Conservation (phyloP, 768 basidiomycete genomes). For the Boletus subparvulus region DNA sequence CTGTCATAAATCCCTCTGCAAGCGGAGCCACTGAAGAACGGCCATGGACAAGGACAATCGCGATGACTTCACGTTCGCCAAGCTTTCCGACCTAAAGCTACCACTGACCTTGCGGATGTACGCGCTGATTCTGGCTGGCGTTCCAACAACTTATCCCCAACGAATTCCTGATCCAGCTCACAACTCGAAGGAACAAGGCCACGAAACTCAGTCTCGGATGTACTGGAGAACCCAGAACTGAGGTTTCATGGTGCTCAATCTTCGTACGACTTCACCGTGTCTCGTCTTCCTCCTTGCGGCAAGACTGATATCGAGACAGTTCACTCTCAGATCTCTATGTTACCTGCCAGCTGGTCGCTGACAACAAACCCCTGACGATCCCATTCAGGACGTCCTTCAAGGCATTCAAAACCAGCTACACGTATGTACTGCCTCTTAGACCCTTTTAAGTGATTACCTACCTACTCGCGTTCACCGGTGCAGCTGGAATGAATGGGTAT, state of each 20-base stretch:
- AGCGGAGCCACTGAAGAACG: background rate
- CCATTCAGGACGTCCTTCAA: constrained; percentile 92
- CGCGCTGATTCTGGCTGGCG: constrained; percentile 13
- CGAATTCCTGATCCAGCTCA: constrained; percentile 48
- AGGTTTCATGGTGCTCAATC: constrained; percentile 82
- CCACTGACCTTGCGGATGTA: constrained; percentile 88
- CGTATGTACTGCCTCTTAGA: constrained; percentile 44
- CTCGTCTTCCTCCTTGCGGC: constrained; percentile 7
- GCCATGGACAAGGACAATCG: constrained; percentile 62
- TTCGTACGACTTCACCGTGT: constrained; percentile 43
- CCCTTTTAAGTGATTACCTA: background rate
- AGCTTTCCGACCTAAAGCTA: constrained; percentile 83
- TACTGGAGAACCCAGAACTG: constrained; percentile 80
- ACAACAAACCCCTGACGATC: constrained; percentile 91
- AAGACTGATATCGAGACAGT: constrained; percentile 43
- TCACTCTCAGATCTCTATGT: constrained; percentile 91
- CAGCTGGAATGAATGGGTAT: constrained; percentile 96
- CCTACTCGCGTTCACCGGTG: background rate
- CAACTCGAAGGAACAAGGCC: constrained; percentile 83
- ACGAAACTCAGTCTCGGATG: constrained; percentile 69
- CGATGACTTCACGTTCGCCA: constrained; percentile 92
- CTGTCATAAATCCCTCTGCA: background rate
- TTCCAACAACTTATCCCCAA: background rate
- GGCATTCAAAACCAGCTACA: constrained; percentile 81
- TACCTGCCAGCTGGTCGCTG: constrained; percentile 86